Evolutionary conservation across 768 basidiomycete species (phyloP).

Genomic region (Sarcodon aspratus): DNA sequence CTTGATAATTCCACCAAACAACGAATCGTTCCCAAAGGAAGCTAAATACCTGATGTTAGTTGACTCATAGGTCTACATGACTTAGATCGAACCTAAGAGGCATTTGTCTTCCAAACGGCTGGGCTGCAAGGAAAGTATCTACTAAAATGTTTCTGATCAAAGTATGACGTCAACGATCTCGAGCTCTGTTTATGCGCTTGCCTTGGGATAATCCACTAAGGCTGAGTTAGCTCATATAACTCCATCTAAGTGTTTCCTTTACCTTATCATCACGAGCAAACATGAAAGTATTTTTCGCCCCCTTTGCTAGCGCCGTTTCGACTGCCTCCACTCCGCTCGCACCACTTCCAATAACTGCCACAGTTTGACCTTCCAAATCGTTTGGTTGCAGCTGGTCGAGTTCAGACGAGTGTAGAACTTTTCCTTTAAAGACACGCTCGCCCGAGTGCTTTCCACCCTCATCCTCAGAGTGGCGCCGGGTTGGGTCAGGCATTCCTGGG

Average conservation of each 20-base stretch:
- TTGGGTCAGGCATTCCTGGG: constrained; percentile 27
- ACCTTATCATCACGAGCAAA: constrained; percentile 30
- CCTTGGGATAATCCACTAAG: constrained; percentile 34
- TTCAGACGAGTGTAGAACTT: constrained; percentile 35
- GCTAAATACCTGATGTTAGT: constrained; percentile 13
- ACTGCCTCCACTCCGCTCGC: constrained; percentile 42
- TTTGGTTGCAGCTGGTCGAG: constrained; percentile 25
- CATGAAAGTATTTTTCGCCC: constrained; percentile 24
- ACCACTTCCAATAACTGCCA: constrained; percentile 39
- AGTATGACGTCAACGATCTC: neutral
- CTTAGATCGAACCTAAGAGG: constrained; percentile 26
- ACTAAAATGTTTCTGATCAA: constrained; percentile 27
- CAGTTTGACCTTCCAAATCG: constrained; percentile 24
- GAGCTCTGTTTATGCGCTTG: neutral
- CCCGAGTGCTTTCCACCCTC: neutral
- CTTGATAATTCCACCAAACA: constrained; percentile 29
- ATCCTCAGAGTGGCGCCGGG: neutral
- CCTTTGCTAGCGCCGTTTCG: constrained; percentile 22
- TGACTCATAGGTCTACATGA: neutral
- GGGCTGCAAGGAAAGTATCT: constrained; percentile 34
- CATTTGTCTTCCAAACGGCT: constrained; percentile 44
- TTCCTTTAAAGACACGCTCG: constrained; percentile 20
- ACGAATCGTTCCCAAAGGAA: constrained; percentile 38
- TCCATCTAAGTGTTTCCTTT: neutral
- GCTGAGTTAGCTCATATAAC: neutral